Conservation (phyloP, 805 yeast genomes). For the Blastobotrys peoriensis region DNA sequence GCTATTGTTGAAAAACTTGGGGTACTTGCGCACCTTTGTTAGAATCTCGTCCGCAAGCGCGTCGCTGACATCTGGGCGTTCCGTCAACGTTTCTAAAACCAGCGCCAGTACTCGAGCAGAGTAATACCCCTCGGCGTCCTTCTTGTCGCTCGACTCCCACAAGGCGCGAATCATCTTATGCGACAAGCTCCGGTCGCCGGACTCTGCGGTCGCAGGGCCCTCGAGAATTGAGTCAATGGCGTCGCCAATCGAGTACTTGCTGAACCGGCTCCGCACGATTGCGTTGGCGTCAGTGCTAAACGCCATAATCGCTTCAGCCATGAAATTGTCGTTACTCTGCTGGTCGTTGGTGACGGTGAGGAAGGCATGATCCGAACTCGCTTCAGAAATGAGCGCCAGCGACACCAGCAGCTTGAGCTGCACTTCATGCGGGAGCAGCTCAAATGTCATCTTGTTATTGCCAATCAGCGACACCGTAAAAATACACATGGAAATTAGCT, state of each 20-base stretch:
- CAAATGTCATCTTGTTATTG: slow-evolving; percentile 2
- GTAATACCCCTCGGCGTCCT: slow-evolving; percentile 8
- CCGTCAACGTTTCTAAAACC: slow-evolving; percentile 3
- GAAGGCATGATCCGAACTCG: slow-evolving; percentile 8
- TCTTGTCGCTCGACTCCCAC: slow-evolving; percentile 3
- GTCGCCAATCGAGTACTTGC: slow-evolving; percentile 5
- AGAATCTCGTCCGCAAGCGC: slow-evolving; percentile 1
- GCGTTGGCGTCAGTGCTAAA: slow-evolving; percentile 6
- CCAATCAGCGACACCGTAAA: slow-evolving; percentile 7
- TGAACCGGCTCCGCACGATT: background rate
- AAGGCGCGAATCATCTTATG: slow-evolving; percentile 3
- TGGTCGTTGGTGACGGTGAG: slow-evolving; percentile 3
- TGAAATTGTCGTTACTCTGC: slow-evolving; percentile 4
- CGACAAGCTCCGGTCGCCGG: background rate
- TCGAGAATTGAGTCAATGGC: slow-evolving; percentile 1
- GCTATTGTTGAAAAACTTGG: background rate
- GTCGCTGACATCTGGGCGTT: slow-evolving; percentile 4
- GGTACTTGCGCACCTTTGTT: slow-evolving; percentile 1
- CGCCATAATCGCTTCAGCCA: slow-evolving; percentile 8
- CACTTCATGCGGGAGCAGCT: slow-evolving; percentile 1
- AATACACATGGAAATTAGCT: slow-evolving; percentile 5
- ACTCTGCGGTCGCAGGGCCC: background rate
- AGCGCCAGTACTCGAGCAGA: slow-evolving; percentile 9
- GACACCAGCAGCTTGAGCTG: slow-evolving; percentile 6
- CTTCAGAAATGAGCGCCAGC: slow-evolving; percentile 8